Percentiles rank a stretch among this genome's conserved stretches.
These are phyloP conservation scores for Helianthus tuberosus DNA, from an alignment of 129 eudicot species.

Conservation along the genomic window DNA sequence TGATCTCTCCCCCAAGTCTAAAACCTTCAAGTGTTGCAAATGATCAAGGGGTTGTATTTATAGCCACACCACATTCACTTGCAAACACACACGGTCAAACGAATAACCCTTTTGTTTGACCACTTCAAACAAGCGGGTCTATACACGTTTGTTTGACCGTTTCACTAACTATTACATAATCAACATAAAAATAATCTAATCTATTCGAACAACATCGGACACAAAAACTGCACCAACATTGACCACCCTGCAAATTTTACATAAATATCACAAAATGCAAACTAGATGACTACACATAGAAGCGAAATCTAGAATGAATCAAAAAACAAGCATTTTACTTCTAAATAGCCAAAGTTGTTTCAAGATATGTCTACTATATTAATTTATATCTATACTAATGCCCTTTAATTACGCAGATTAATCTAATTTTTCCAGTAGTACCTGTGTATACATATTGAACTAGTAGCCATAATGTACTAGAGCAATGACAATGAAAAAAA, in stretches of 20 bases:
- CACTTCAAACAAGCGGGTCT: too few species aligned
- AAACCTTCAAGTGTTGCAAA: too few species aligned
- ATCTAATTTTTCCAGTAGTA: background rate
- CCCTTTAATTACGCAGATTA: background rate
- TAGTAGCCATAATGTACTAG: slow-evolving; percentile 6
- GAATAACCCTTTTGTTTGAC: too few species aligned
- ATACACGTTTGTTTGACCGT: too few species aligned
- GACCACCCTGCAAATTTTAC: slow-evolving; percentile 28
- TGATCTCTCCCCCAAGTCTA: too few species aligned
- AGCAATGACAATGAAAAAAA: background rate
- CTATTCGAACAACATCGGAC: too few species aligned
- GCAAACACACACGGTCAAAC: too few species aligned
- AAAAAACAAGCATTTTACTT: slow-evolving; percentile 14
- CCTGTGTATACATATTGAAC: background rate
- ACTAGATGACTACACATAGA: background rate
- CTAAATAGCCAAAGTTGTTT: background rate
- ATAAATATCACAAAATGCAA: slow-evolving; percentile 11
- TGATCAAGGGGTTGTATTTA: too few species aligned
- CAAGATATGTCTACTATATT: slow-evolving; percentile 3
- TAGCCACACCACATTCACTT: too few species aligned
- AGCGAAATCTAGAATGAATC: slow-evolving; percentile 18
- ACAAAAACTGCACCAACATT: too few species aligned
- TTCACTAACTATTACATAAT: too few species aligned
- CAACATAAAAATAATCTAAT: too few species aligned
- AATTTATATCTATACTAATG: background rate